Evolutionary conservation across 768 basidiomycete species (phyloP).

Genomic region (Mycena vitilis): DNA sequence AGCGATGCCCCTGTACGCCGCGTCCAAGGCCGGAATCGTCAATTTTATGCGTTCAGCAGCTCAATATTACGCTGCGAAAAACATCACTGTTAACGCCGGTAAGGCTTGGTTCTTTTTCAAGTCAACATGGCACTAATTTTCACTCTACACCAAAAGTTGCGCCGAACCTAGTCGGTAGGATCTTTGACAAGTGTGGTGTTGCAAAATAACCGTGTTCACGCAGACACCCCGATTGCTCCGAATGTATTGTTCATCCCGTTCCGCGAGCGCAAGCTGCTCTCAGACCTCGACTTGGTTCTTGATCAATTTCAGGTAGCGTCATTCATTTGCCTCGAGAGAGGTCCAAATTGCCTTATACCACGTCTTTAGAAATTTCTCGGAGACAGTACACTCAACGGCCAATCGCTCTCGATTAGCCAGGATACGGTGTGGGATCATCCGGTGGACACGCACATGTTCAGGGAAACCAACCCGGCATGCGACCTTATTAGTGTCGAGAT

Average conservation of each 20-base stretch:
- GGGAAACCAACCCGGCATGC: conserved; percentile 27
- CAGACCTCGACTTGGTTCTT: conserved; percentile 28
- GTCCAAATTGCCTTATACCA: neutral
- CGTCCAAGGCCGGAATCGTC: conserved; percentile 37
- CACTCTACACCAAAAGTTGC: conserved; percentile 16
- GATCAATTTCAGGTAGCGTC: conserved; percentile 29
- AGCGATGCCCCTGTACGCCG: conserved; percentile 37
- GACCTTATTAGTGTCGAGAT: conserved; percentile 34
- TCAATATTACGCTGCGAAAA: conserved; percentile 32
- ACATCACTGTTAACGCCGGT: conserved; percentile 37
- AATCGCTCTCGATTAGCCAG: conserved; percentile 31
- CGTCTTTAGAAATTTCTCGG: conserved; percentile 29
- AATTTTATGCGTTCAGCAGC: conserved; percentile 37
- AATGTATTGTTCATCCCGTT: conserved; percentile 30
- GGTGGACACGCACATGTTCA: conserved; percentile 31
- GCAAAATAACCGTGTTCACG: neutral
- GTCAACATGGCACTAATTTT: neutral
- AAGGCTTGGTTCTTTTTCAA: neutral
- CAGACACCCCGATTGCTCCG: conserved; percentile 33
- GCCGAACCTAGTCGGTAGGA: conserved; percentile 32
- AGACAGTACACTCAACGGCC: conserved; percentile 31
- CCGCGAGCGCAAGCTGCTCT: conserved; percentile 30
- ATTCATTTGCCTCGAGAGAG: neutral
- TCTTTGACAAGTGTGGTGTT: neutral
- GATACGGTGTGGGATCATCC: conserved; percentile 34